These are phyloP conservation scores for Leptodermis oblonga DNA, from an alignment of 257 asterid genomes.

Conservation along the genomic window DNA sequence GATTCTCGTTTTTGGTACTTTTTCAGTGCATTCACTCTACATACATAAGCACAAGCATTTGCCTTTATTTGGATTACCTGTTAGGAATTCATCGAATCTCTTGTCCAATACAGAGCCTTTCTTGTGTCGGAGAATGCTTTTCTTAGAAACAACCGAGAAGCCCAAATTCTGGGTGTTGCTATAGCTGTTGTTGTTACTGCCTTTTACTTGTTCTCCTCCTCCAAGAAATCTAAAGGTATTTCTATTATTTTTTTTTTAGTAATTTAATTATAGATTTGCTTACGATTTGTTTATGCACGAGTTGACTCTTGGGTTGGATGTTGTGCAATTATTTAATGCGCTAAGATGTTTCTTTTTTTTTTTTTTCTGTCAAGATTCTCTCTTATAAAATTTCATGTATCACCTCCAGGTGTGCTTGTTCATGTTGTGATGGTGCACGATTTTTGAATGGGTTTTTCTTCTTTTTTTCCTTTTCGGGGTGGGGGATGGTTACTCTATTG, in stretches of 20 bases:
- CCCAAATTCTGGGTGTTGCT: conserved; percentile 57
- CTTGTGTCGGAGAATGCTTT: conserved; percentile 45
- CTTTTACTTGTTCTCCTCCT: conserved; percentile 48
- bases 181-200: conserved; percentile 55
- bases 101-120: conserved; percentile 21
- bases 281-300: background rate
- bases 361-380: conserved; percentile 1
- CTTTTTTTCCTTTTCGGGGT: background rate
- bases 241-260: background rate
- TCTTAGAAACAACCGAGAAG: conserved; percentile 66
- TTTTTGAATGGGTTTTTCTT: background rate
- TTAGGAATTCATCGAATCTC: background rate
- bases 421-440: background rate
- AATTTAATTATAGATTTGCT: background rate
- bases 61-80: background rate
- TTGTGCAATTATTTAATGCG: background rate
- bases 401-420: background rate
- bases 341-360: background rate
- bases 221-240: conserved; percentile 77
- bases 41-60: background rate
- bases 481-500: background rate
- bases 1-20: conserved; percentile 4
- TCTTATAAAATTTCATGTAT: background rate
- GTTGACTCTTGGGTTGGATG: background rate
- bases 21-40: background rate